A percentile compares a stretch with the other conserved stretches of the same genome.
Conservation (phyloP, 2,329 filamentous ascomycete genomes). For the Trichophyton benhamiae region DNA sequence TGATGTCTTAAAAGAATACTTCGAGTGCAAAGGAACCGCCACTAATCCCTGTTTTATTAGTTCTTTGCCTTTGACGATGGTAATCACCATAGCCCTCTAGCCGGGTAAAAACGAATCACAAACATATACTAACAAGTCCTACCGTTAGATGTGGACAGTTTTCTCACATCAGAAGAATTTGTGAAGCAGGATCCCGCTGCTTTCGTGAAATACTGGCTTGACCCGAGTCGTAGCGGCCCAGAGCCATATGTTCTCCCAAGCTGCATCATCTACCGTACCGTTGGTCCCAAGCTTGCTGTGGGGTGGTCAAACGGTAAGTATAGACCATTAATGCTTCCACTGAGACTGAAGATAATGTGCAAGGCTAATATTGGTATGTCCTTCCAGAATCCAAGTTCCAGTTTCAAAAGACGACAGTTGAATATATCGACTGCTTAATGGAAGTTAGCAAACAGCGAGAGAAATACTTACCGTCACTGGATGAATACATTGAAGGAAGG, state of each 20-base stretch:
- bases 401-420: conserved; percentile 8
- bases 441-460: conserved; percentile 9
- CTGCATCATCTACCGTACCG: conserved; percentile 9
- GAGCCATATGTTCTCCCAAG: conserved; percentile 10
- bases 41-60: neutral
- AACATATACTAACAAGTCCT: neutral
- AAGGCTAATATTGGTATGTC: neutral
- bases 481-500: conserved; percentile 9
- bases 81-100: neutral
- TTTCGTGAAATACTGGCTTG: conserved; percentile 9
- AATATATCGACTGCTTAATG: conserved; percentile 8
- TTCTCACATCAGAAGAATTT: conserved; percentile 8
- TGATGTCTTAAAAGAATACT: neutral
- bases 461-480: conserved; percentile 9
- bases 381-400: conserved; percentile 6
- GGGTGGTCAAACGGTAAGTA: conserved; percentile 7
- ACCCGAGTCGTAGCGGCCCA: conserved; percentile 8
- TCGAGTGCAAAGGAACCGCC: neutral
- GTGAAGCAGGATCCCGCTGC: conserved; percentile 5
- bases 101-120: neutral
- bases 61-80: conserved; percentile 12
- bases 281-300: conserved; percentile 8
- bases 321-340: neutral
- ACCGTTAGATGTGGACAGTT: conserved; percentile 6
- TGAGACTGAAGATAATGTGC: neutral